Evolutionary conservation across 768 basidiomycete genomes (phyloP).

Genomic region (Amanita molliuscula): DNA sequence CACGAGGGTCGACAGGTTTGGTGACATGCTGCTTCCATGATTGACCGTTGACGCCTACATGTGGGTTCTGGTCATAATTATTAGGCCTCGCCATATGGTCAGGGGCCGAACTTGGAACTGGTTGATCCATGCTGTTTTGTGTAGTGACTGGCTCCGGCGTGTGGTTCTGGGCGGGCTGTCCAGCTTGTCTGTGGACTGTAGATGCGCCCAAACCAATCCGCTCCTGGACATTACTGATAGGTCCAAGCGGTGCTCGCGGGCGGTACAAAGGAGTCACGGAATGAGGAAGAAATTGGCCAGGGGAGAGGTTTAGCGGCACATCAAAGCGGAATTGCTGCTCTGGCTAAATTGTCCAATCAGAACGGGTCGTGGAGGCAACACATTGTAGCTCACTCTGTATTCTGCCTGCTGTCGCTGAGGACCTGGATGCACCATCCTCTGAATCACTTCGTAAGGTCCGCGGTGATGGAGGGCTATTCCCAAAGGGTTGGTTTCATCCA

Average conservation of each 20-base stretch:
- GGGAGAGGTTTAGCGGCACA: slow-evolving; percentile 39
- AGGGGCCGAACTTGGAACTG: not conserved
- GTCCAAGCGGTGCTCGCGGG: not conserved
- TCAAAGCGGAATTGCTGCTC: slow-evolving; percentile 21
- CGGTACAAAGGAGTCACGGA: slow-evolving; percentile 14
- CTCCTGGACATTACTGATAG: not conserved
- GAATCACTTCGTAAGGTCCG: slow-evolving; percentile 65
- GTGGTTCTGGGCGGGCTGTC: not conserved
- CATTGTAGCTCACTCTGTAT: not conserved
- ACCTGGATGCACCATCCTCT: slow-evolving; percentile 19
- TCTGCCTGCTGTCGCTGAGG: not conserved
- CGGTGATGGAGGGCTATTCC: slow-evolving; percentile 55
- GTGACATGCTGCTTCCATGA: not conserved
- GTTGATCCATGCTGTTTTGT: not conserved
- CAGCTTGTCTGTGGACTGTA: not conserved
- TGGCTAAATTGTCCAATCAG: not conserved
- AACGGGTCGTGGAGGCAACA: not conserved
- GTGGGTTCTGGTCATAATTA: not conserved
- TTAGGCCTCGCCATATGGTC: not conserved
- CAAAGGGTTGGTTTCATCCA: slow-evolving; percentile 67
- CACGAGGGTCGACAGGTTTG: not conserved
- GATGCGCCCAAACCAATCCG: not conserved
- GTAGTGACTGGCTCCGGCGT: not conserved
- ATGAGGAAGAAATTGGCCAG: slow-evolving; percentile 47
- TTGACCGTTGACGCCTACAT: not conserved